Percentiles rank a stretch among this genome's conserved stretches.
Conservation (phyloP, 352 stramenopile genomes). For the Aphanomyces stellatus region DNA sequence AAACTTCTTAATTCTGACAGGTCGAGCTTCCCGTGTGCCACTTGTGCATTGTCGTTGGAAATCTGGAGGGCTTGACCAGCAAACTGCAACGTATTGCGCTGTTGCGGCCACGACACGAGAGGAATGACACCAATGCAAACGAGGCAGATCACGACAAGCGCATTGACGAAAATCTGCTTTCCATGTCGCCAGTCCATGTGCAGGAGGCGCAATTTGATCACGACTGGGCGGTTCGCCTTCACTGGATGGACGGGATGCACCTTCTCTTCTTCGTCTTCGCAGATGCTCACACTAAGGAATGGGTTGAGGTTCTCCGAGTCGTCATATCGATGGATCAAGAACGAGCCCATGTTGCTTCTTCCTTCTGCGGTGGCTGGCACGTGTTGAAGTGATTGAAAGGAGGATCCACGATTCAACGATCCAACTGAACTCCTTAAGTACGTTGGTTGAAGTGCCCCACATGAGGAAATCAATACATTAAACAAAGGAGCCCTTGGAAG, state of each 20-base stretch:
- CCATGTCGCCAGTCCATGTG: neutral
- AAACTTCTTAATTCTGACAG: neutral
- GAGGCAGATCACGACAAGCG: neutral
- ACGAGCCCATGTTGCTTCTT: neutral
- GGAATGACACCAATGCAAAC: conserved; percentile 7
- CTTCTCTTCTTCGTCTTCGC: conserved; percentile 8
- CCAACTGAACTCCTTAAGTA: too few species aligned
- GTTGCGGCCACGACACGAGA: neutral
- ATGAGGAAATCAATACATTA: too few species aligned
- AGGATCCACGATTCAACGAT: too few species aligned
- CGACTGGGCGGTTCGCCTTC: neutral
- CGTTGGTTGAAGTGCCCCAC: neutral
- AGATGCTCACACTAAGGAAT: neutral
- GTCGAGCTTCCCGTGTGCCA: neutral
- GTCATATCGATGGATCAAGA: conserved; percentile 13
- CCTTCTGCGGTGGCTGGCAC: neutral
- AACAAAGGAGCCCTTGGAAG: too few species aligned
- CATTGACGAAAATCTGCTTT: neutral
- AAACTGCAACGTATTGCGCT: neutral
- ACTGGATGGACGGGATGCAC: neutral
- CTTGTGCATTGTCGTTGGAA: neutral
- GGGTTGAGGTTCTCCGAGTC: neutral
- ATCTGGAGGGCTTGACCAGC: neutral
- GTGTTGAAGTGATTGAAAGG: neutral
- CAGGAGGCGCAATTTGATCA: conserved; percentile 1